phyloP scores from a whole-genome alignment of 176 grass and related monocot genomes.

The Juncus effusus region DNA sequence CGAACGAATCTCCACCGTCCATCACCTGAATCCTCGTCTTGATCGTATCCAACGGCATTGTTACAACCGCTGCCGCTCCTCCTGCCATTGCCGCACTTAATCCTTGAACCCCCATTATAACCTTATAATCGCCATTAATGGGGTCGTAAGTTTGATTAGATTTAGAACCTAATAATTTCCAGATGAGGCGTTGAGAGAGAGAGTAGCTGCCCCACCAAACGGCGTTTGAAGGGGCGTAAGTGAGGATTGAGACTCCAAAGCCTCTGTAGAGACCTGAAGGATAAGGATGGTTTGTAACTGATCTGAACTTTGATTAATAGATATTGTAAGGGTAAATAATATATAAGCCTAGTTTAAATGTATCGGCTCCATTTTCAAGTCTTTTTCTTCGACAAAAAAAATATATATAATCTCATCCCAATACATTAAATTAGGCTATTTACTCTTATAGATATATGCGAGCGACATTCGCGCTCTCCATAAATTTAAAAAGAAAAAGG shows the following conservation, averaged over 20 bases:
- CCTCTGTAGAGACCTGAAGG: conserved; percentile 68
- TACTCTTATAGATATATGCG: too few species aligned
- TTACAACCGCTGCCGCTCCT: conserved; percentile 61
- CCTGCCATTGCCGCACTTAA: conserved; percentile 71
- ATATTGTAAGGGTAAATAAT: too few species aligned
- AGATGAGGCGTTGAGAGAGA: conserved; percentile 66
- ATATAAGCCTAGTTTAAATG: too few species aligned
- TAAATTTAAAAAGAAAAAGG: too few species aligned
- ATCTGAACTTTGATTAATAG: too few species aligned
- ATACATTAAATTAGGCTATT: too few species aligned
- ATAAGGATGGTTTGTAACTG: too few species aligned
- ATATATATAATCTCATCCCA: too few species aligned
- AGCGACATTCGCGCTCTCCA: too few species aligned
- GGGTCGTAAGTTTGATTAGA: conserved; percentile 3
- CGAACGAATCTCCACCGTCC: conserved; percentile 52
- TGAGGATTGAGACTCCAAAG: conserved; percentile 89
- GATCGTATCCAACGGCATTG: conserved; percentile 95
- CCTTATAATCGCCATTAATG: conserved; percentile 31
- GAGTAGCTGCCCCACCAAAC: conserved; percentile 95
- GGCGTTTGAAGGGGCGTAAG: conserved; percentile 93
- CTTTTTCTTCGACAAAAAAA: too few species aligned
- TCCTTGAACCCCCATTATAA: conserved; percentile 77
- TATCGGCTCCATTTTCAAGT: too few species aligned
- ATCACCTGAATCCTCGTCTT: conserved; percentile 95
- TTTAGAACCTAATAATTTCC: conserved; percentile 37